phyloP scores from a whole-genome alignment of 2,329 filamentous ascomycete species.

The Verticillium dahliae region DNA sequence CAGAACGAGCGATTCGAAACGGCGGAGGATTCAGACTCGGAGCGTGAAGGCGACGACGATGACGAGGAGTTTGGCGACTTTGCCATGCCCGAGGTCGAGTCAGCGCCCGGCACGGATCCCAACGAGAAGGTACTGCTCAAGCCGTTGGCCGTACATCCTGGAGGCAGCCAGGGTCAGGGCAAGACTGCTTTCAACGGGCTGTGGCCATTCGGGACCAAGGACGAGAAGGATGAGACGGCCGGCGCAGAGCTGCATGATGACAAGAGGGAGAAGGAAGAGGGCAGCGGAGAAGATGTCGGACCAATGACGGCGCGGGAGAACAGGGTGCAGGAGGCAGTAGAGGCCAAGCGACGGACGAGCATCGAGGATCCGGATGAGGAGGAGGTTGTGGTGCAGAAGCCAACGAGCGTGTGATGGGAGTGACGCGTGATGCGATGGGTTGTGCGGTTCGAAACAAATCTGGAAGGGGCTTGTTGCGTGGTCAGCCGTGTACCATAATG shows the following conservation, averaged over 20 bases:
- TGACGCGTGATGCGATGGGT: not conserved
- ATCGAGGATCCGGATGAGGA: conserved; percentile 55
- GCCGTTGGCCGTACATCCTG: conserved; percentile 47
- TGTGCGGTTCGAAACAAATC: not conserved
- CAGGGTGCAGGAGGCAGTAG: conserved; percentile 37
- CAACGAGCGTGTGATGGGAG: conserved; percentile 3
- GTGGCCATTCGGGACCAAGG: conserved; percentile 50
- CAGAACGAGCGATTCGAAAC: conserved; percentile 30
- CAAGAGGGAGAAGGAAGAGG: conserved; percentile 20
- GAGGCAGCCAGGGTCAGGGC: conserved; percentile 23
- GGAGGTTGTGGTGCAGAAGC: conserved; percentile 31
- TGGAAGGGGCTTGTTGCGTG: not conserved
- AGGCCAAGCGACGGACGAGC: conserved; percentile 48
- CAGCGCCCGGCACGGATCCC: conserved; percentile 18
- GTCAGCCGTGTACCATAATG: not conserved
- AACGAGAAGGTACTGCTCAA: conserved; percentile 42
- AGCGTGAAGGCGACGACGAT: conserved; percentile 46
- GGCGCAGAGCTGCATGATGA: conserved; percentile 9
- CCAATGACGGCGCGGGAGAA: conserved; percentile 28
- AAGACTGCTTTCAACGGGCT: conserved; percentile 41
- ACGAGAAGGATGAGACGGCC: conserved; percentile 22
- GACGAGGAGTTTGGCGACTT: conserved; percentile 64
- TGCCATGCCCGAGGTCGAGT: conserved; percentile 52
- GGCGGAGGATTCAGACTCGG: conserved; percentile 37
- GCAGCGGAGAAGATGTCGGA: conserved; percentile 18